These are phyloP conservation scores for Candida boleticola DNA, from an alignment of 805 yeast genomes.

Conservation along the genomic window DNA sequence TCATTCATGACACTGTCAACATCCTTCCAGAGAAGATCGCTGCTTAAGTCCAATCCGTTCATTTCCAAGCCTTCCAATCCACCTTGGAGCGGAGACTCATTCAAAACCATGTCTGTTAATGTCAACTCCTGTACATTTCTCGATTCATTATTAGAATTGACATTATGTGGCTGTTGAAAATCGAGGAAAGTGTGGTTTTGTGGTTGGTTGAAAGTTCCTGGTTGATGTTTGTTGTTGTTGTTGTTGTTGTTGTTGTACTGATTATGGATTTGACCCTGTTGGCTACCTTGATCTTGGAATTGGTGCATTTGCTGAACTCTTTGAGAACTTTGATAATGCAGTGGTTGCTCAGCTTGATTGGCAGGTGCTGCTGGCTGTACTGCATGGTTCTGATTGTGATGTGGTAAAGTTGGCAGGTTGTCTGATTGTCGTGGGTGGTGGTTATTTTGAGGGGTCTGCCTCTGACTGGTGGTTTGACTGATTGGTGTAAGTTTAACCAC, in stretches of 20 bases:
- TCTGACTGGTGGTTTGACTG: not conserved
- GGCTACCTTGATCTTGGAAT: not conserved
- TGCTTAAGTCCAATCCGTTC: constrained; percentile 46
- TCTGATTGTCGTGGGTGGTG: no score
- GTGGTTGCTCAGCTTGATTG: constrained; percentile 3
- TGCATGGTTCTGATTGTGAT: constrained; percentile 1
- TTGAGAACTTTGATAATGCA: not conserved
- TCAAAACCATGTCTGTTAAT: constrained; percentile 9
- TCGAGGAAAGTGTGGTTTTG: not conserved
- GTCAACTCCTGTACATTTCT: not conserved
- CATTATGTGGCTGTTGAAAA: not conserved
- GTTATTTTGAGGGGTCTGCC: not conserved
- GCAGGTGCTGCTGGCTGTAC: not conserved
- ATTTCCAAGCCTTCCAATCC: constrained; percentile 34
- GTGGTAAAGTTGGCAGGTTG: no score
- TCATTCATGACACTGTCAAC: constrained; percentile 89
- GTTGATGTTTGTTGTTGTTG: constrained; percentile 8
- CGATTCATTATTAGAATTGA: not conserved
- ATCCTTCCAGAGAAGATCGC: constrained; percentile 69
- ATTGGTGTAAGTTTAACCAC: not conserved
- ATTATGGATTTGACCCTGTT: not conserved
- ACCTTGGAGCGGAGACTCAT: constrained; percentile 25
- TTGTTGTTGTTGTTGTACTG: constrained; percentile 3
- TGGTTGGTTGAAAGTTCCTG: constrained; percentile 6
- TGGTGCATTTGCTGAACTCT: not conserved